phyloP scores from a whole-genome alignment of 192 early-diverging fungal genomes.

The Neocallimastix lanati region DNA sequence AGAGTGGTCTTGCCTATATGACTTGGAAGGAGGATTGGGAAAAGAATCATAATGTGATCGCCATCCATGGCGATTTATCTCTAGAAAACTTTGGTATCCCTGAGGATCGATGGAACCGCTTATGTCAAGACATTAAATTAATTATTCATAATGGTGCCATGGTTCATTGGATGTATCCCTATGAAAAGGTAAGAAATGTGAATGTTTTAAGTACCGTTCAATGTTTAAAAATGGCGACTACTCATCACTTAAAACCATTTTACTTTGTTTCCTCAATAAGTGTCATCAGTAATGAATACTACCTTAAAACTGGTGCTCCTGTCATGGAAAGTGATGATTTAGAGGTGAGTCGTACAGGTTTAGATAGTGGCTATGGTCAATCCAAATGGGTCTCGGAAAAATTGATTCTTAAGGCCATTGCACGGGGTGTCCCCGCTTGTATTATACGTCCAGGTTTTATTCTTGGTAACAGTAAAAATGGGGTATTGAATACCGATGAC shows the following conservation, averaged over 20 bases:
- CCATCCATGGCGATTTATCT: slow-evolving; percentile 68
- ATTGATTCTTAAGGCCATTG: slow-evolving; percentile 66
- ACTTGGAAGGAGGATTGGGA: slow-evolving; percentile 67
- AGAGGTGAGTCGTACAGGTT: slow-evolving; percentile 58
- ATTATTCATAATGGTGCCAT: slow-evolving; percentile 95
- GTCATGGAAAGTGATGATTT: slow-evolving; percentile 80
- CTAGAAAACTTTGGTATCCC: slow-evolving; percentile 55
- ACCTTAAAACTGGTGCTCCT: slow-evolving; percentile 30
- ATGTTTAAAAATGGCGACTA: slow-evolving; percentile 52
- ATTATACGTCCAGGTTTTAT: slow-evolving; percentile 94
- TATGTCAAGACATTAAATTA: slow-evolving; percentile 44
- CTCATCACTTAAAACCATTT: slow-evolving; percentile 55
- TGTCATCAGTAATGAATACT: slow-evolving; percentile 76
- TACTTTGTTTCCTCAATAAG: slow-evolving; percentile 91
- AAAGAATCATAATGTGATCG: slow-evolving; percentile 32
- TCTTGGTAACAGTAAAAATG: slow-evolving; percentile 68
- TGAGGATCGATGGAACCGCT: slow-evolving; percentile 43
- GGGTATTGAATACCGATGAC: slow-evolving; percentile 80
- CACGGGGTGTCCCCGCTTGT: slow-evolving; percentile 66
- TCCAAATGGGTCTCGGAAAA: slow-evolving; percentile 97
- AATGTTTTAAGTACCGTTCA: slow-evolving; percentile 82
- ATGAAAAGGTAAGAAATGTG: slow-evolving; percentile 70
- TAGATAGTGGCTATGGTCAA: slow-evolving; percentile 86
- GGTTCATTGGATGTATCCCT: slow-evolving; percentile 99
- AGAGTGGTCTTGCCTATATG: slow-evolving; percentile 54